A percentile compares a stretch with the other conserved stretches of the same genome.
Conservation (phyloP, 2,329 filamentous ascomycete species). For the Daldinia sp. region DNA sequence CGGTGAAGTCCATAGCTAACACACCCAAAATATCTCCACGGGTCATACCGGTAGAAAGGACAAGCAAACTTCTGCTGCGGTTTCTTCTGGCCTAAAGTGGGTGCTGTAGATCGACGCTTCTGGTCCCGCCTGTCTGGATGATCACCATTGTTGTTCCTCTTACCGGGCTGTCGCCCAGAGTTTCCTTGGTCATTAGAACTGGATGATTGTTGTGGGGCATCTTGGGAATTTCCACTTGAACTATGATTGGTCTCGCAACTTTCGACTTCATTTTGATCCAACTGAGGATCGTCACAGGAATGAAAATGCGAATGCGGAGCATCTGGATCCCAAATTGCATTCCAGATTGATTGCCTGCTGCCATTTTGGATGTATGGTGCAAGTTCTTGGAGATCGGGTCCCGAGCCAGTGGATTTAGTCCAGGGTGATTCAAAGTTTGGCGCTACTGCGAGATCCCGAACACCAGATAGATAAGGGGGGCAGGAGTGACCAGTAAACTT, state of each 20-base stretch:
- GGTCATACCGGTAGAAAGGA: conserved; percentile 6
- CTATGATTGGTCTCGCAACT: background rate
- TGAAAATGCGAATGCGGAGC: background rate
- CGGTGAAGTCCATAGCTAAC: background rate
- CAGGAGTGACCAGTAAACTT: background rate
- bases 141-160: background rate
- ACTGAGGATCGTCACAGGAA: background rate
- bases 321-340: background rate
- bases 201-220: background rate
- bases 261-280: background rate
- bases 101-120: background rate
- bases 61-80: conserved; percentile 5
- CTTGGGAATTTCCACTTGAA: background rate
- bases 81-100: background rate
- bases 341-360: background rate
- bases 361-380: background rate
- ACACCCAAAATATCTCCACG: background rate
- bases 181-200: background rate
- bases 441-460: conserved; percentile 6
- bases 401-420: background rate
- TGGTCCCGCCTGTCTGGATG: background rate
- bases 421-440: background rate
- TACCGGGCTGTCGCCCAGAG: background rate
- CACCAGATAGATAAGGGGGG: background rate
- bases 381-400: background rate